Base-by-base conservation (phyloP, 441 rosid genomes). In the Capsella rubella region DNA sequence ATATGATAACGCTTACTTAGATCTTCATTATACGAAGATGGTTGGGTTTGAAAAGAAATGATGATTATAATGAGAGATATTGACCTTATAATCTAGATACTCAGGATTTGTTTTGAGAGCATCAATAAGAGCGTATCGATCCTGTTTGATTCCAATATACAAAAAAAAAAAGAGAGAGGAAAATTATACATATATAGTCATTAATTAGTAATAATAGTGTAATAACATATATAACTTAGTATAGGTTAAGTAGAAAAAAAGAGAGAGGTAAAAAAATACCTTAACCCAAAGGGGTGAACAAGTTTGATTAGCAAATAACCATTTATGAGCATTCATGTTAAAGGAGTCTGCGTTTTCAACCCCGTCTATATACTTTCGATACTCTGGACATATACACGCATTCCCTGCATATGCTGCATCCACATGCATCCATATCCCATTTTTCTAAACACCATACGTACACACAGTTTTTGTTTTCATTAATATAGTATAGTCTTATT, bases 331-430 rank as follows among this genome's bases (percentile, higher is more conserved):
- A 79, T 93, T 93, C 90, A 93, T 86, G 82, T 87, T 90, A 71
- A 91, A 91, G 10, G 98, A 93, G 75, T 93, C 96, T 11, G 97
- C 93, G 66, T 84, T 84, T 84, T 93, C 97, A 61, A 91, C 81
- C 3, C 97, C 98, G 49, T 91, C 80, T 72, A 91, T 82, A 76
- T 81, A 80, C 11, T 82, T 80, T 11, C 93, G 89, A 79, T 72
- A 87, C 79, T 93, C 97, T 5, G 96, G 96, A 82, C 97, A 91
- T 67, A 93, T 78, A 61, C 98, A 93, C 15, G 95, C 92, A 73
- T 89, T 93, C 80, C 97, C 98, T 62, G 97, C 97, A 77, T 93
- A 91, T n/a, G 96, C 97, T 61, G 92, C 93, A 85, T 90, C 97
- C 74, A 90, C 86, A 47, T 91, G 98, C 80, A 91, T 81, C 97